Conservation (phyloP, 352 stramenopile species). For the Phytophthora meadii region DNA sequence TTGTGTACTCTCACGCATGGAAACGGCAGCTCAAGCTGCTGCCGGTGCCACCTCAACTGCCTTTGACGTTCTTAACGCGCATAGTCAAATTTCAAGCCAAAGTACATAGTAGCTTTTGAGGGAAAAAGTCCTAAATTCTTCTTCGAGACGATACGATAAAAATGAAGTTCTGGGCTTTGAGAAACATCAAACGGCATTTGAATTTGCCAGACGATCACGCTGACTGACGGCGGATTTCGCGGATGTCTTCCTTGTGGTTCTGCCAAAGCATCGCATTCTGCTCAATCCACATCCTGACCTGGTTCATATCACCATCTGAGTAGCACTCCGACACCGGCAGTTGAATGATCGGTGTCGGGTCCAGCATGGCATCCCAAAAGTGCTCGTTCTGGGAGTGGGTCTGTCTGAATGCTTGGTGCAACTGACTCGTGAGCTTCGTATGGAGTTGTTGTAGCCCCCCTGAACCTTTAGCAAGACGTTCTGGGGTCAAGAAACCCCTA, state of each 20-base stretch:
- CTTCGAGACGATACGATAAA: no score
- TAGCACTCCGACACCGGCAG: neutral
- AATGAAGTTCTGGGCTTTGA: no score
- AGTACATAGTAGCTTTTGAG: neutral
- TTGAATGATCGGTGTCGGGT: neutral
- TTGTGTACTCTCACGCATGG: slow-evolving; percentile 44
- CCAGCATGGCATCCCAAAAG: neutral
- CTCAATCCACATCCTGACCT: neutral
- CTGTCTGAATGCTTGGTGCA: neutral
- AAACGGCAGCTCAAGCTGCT: slow-evolving; percentile 18
- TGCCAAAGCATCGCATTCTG: neutral
- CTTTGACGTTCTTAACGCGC: slow-evolving; percentile 25
- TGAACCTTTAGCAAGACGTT: neutral
- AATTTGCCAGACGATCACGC: neutral
- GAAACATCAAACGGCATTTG: no score
- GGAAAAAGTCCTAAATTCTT: no score
- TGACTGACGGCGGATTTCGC: neutral
- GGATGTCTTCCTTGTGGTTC: neutral
- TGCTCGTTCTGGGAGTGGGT: neutral
- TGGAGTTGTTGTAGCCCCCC: neutral
- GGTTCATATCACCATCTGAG: neutral
- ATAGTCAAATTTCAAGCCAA: slow-evolving; percentile 19
- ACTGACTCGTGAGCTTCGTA: neutral
- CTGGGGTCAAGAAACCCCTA: neutral
- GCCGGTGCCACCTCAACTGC: slow-evolving; percentile 10